A percentile compares a stretch with the other conserved stretches of the same genome.
phyloP scores from a whole-genome alignment of 805 yeast genomes.

The Saturnispora besseyi region DNA sequence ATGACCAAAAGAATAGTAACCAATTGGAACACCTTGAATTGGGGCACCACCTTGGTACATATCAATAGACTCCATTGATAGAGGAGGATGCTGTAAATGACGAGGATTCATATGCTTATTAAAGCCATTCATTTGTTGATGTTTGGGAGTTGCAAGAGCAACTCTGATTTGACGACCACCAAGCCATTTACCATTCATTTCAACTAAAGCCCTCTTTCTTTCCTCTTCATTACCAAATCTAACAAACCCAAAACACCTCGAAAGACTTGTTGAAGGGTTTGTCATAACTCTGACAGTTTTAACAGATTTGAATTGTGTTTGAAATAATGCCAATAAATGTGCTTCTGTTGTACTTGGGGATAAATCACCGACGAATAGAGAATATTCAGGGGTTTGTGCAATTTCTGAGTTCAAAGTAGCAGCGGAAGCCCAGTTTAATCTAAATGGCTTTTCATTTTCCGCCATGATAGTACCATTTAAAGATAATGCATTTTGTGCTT shows the following conservation, averaged over 20 bases:
- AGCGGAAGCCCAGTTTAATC: conserved; percentile 79
- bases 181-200: conserved; percentile 75
- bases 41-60: conserved; percentile 15
- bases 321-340: conserved; percentile 63
- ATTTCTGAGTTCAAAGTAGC: conserved; percentile 67
- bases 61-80: conserved; percentile 2
- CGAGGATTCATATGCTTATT: conserved; percentile 5
- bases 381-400: conserved; percentile 65
- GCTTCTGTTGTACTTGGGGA: conserved; percentile 76
- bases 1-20: conserved; percentile 14
- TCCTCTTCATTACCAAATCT: conserved; percentile 65
- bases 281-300: conserved; percentile 82
- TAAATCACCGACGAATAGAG: conserved; percentile 76
- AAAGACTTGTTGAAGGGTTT: conserved; percentile 69
- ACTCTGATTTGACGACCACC: conserved; percentile 72
- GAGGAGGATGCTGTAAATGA: conserved; percentile 5
- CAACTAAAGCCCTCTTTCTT: conserved; percentile 55
- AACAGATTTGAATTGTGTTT: conserved; percentile 53
- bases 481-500: conserved; percentile 59
- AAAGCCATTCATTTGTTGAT: conserved; percentile 22
- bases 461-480: conserved; percentile 61
- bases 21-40: conserved; percentile 19
- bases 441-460: conserved; percentile 51
- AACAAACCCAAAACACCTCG: conserved; percentile 76
- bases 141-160: conserved; percentile 72